phyloP scores from a whole-genome alignment of 179 eudicot species.

The Beta lomatogona region DNA sequence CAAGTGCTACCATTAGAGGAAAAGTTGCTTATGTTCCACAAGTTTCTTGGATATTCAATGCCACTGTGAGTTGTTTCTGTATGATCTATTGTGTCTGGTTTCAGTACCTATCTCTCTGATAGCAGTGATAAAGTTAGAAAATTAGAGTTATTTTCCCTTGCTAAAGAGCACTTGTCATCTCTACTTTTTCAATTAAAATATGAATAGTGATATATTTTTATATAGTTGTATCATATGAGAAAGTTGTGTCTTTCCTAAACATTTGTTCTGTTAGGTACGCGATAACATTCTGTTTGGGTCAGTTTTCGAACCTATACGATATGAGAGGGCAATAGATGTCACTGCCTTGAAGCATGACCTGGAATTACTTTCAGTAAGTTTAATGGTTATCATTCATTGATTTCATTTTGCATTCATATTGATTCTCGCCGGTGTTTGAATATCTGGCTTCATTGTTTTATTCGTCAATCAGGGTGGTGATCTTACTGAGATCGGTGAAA shows the following conservation, averaged over 20 bases:
- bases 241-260: not conserved
- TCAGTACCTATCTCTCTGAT: not conserved
- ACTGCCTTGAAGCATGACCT: constrained; percentile 85
- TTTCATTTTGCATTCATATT: not conserved
- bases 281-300: constrained; percentile 91
- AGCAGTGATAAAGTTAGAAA: not conserved
- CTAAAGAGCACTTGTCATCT: not conserved
- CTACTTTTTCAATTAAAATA: not conserved
- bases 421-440: not conserved
- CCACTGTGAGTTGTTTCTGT: constrained; percentile 66
- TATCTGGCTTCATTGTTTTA: constrained; percentile 6
- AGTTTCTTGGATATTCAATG: constrained; percentile 99
- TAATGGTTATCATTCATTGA: not conserved
- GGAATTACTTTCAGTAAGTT: constrained; percentile 77
- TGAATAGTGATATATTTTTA: not conserved
- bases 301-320: constrained; percentile 58
- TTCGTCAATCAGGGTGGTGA: constrained; percentile 73
- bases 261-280: constrained; percentile 59
- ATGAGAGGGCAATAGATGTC: constrained; percentile 72
- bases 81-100: not conserved
- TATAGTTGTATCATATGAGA: not conserved
- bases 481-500: constrained; percentile 98
- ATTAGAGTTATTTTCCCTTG: not conserved
- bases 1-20: constrained; percentile 76
- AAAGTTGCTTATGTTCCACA: constrained; percentile 87